phyloP scores from a whole-genome alignment of 2,329 filamentous ascomycete species.

The Aspergillus novoparasiticus region DNA sequence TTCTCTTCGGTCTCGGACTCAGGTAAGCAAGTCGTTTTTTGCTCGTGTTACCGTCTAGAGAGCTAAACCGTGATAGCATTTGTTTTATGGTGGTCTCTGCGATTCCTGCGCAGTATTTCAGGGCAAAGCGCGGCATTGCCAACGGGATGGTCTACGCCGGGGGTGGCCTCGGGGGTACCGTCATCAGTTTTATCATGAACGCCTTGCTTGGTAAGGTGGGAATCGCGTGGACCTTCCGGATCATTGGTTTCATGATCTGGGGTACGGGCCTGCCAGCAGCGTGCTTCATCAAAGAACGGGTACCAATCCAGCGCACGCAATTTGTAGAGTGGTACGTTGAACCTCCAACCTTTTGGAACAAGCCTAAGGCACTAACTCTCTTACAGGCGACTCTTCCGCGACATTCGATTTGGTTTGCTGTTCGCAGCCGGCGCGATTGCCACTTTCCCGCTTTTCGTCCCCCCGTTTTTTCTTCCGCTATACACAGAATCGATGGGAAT shows the following conservation, averaged over 20 bases:
- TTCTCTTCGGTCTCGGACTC: conserved; percentile 50
- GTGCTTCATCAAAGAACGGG: conserved; percentile 48
- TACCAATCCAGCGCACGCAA: conserved; percentile 38
- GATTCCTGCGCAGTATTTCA: conserved; percentile 59
- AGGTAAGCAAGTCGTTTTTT: conserved; percentile 30
- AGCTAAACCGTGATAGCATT: conserved; percentile 19
- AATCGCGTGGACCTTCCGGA: conserved; percentile 41
- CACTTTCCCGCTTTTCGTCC: conserved; percentile 63
- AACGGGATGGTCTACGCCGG: conserved; percentile 49
- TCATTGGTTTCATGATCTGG: conserved; percentile 54
- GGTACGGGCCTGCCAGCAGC: conserved; percentile 60
- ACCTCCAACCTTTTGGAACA: not conserved
- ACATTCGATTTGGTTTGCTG: conserved; percentile 54
- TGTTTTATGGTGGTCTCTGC: conserved; percentile 53
- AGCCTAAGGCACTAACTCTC: not conserved
- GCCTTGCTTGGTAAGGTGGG: conserved; percentile 44
- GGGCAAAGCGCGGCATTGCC: conserved; percentile 55
- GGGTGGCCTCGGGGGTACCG: conserved; percentile 59
- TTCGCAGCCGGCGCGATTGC: conserved; percentile 59
- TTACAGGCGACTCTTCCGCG: conserved; percentile 54
- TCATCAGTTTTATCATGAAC: conserved; percentile 55
- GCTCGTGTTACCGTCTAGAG: not conserved
- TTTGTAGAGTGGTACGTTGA: conserved; percentile 54
- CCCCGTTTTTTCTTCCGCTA: conserved; percentile 63
- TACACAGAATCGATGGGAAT: conserved; percentile 60